Conservation (phyloP, 176 grass and related monocot genomes). For the Avena insularis region DNA sequence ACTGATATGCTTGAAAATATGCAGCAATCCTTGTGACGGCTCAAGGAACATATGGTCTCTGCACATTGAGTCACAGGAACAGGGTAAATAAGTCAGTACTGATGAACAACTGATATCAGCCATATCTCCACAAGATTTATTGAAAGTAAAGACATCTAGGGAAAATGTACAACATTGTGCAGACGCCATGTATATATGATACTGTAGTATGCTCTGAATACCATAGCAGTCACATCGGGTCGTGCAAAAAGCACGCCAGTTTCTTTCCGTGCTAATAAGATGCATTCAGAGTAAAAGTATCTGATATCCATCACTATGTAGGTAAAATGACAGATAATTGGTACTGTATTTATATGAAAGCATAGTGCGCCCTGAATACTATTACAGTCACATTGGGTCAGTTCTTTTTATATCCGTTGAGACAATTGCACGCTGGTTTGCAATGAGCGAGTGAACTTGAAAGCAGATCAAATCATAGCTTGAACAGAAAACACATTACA, state of each 20-base stretch:
- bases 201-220: not conserved
- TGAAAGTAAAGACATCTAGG: not conserved
- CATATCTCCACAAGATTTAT: not conserved
- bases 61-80: slow-evolving; percentile 8
- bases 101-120: slow-evolving; percentile 1
- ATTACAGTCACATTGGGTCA: too few relatives aligned
- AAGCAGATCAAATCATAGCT: not conserved
- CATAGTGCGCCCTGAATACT: too few relatives aligned
- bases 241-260: not conserved
- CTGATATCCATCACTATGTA: not conserved
- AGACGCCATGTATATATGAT: not conserved
- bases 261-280: not conserved
- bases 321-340: not conserved
- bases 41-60: slow-evolving; percentile 51
- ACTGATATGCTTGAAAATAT: slow-evolving; percentile 50
- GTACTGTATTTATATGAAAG: too few relatives aligned
- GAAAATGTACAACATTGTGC: not conserved
- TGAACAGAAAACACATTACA: not conserved
- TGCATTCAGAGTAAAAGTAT: not conserved
- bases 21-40: slow-evolving; percentile 44
- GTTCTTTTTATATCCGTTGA: not conserved
- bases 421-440: not conserved
- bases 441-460: not conserved
- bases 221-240: not conserved
- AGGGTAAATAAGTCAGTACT: not conserved